Conservation (phyloP, 257 asterid species). For the Buddleja alternifolia region DNA sequence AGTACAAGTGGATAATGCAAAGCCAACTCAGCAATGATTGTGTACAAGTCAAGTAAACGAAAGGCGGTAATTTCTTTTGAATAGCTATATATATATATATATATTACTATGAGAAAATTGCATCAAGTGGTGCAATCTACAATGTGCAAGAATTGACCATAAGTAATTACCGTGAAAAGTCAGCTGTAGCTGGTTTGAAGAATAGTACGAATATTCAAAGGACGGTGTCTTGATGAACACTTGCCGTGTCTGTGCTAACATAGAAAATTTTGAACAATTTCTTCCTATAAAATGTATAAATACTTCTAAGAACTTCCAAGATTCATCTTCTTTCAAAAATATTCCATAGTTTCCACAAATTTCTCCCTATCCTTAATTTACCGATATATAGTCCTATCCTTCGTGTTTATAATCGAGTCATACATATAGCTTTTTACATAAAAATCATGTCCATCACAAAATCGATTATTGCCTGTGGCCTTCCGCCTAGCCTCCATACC, state of each 20-base stretch:
- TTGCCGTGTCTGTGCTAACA: constrained; percentile 38
- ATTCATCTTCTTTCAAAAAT: constrained; percentile 4
- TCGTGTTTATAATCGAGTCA: background rate
- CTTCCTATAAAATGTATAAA: constrained; percentile 25
- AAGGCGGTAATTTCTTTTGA: background rate
- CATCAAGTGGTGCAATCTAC: background rate
- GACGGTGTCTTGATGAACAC: background rate
- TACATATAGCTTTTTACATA: background rate
- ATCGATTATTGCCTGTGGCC: constrained; percentile 1
- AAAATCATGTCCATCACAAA: constrained; percentile 34
- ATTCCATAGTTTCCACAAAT: background rate
- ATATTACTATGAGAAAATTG: background rate
- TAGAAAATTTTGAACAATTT: background rate
- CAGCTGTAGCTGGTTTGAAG: constrained; percentile 24
- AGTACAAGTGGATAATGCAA: constrained; percentile 12
- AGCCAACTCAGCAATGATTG: constrained; percentile 14
- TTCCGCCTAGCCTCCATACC: constrained; percentile 15
- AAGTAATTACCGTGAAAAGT: constrained; percentile 20
- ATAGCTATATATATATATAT: background rate
- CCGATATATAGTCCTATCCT: no score
- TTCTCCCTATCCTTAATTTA: no score
- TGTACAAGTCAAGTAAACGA: constrained; percentile 10
- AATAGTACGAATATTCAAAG: background rate
- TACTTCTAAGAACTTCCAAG: background rate
- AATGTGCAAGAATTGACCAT: background rate